These are phyloP conservation scores for Termitomyces heimii DNA, from an alignment of 768 basidiomycete species.

Conservation along the genomic window DNA sequence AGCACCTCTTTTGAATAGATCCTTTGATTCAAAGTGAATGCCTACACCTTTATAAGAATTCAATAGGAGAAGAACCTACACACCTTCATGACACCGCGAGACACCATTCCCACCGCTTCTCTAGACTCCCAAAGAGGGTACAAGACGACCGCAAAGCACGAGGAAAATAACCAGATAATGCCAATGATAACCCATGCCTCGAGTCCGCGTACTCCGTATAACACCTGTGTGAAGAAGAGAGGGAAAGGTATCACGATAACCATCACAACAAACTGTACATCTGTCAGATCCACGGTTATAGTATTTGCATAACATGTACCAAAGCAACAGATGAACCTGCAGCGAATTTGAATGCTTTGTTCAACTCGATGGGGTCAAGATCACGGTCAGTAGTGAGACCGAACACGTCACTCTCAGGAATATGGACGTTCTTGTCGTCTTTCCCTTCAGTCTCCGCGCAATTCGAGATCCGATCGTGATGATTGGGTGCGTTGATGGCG, in stretches of 20 bases:
- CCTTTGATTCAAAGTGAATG: constrained; percentile 14
- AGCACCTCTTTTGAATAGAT: constrained; percentile 25
- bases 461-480: neutral
- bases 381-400: constrained; percentile 40
- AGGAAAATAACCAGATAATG: constrained; percentile 80
- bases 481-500: constrained; percentile 51
- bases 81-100: constrained; percentile 61
- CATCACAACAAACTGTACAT: constrained; percentile 48
- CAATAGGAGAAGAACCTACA: neutral
- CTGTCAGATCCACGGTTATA: neutral
- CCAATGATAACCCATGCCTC: constrained; percentile 79
- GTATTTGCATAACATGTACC: constrained; percentile 30
- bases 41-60: too few species aligned
- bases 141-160: constrained; percentile 68
- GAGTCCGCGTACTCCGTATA: constrained; percentile 60
- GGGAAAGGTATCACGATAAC: constrained; percentile 79
- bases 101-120: constrained; percentile 53
- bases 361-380: constrained; percentile 57
- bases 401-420: constrained; percentile 23
- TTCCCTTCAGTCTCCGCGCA: constrained; percentile 20
- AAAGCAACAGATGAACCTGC: constrained; percentile 64
- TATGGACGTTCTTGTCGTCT: constrained; percentile 30
- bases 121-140: constrained; percentile 88
- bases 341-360: constrained; percentile 78
- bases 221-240: constrained; percentile 75